Conservation (phyloP, 2,329 filamentous ascomycete species). For the Colletotrichum cereale region DNA sequence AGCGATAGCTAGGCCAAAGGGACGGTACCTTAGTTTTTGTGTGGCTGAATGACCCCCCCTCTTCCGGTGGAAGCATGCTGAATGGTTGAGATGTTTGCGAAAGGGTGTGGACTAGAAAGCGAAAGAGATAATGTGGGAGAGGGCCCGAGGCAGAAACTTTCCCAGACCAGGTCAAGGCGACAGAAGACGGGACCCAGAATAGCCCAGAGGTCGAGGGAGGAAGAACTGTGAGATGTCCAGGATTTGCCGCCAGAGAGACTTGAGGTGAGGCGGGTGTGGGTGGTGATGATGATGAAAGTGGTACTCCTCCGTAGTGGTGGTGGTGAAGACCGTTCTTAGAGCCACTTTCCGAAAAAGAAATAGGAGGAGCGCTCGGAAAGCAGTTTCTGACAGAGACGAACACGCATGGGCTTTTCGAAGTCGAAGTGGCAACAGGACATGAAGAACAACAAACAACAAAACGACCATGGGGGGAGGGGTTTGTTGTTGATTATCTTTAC, state of each 20-base stretch:
- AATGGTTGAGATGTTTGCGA: conserved; percentile 5
- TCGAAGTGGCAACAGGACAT: not conserved
- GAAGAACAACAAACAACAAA: not conserved
- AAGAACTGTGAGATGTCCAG: conserved; percentile 15
- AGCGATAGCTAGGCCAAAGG: conserved; percentile 6
- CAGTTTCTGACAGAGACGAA: not conserved
- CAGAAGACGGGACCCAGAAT: conserved; percentile 1
- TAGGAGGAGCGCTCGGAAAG: not conserved
- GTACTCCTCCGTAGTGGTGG: too few species aligned
- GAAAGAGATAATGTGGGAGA: conserved; percentile 20
- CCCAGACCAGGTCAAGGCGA: not conserved
- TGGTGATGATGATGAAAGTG: not conserved
- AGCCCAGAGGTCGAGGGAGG: not conserved
- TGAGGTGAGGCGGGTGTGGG: not conserved
- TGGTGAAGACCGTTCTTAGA: too few species aligned
- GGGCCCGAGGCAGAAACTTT: not conserved
- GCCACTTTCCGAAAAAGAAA: not conserved
- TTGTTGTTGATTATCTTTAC: too few species aligned
- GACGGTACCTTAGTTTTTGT: not conserved
- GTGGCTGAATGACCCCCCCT: not conserved
- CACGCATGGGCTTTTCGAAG: too few species aligned
- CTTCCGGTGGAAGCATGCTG: conserved; percentile 15
- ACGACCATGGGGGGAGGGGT: too few species aligned
- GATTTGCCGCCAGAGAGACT: conserved; percentile 8
- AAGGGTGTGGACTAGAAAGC: conserved; percentile 28